A percentile compares a stretch with the other conserved stretches of the same genome.
Conservation (phyloP, 148 eudicot genomes). For the Beta vulgaris region DNA sequence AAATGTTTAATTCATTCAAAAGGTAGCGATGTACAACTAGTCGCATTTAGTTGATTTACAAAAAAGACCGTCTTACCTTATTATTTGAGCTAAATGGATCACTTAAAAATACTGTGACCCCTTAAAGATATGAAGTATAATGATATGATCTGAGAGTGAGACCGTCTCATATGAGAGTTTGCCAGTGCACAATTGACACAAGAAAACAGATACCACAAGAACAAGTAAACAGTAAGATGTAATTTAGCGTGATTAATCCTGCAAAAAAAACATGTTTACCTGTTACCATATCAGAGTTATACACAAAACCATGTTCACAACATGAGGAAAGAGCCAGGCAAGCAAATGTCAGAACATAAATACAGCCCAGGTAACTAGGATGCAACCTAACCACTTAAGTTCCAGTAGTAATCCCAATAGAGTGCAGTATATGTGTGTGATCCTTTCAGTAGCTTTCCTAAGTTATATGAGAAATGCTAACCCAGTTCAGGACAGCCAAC, state of each 20-base stretch:
- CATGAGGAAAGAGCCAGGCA: neutral
- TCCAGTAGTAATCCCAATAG: neutral
- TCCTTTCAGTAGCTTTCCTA: neutral
- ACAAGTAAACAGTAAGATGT: neutral
- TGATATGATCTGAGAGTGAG: too few species aligned
- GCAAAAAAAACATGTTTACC: neutral
- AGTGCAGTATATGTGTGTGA: neutral
- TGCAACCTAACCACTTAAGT: neutral
- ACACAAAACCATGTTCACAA: neutral
- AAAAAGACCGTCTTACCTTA: too few species aligned
- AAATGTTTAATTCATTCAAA: too few species aligned
- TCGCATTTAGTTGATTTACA: too few species aligned
- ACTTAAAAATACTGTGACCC: too few species aligned
- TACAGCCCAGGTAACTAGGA: neutral
- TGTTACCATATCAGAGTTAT: neutral
- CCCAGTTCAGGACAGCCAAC: neutral
- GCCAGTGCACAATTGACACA: too few species aligned
- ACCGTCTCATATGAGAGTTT: too few species aligned
- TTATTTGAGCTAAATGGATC: too few species aligned
- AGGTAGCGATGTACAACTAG: too few species aligned
- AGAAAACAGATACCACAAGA: too few species aligned
- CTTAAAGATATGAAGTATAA: too few species aligned
- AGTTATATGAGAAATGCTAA: neutral
- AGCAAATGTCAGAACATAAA: neutral
- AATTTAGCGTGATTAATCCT: neutral